These are phyloP conservation scores for Backusella mclennaniae DNA, from an alignment of 192 early-diverging fungal genomes.

Conservation along the genomic window DNA sequence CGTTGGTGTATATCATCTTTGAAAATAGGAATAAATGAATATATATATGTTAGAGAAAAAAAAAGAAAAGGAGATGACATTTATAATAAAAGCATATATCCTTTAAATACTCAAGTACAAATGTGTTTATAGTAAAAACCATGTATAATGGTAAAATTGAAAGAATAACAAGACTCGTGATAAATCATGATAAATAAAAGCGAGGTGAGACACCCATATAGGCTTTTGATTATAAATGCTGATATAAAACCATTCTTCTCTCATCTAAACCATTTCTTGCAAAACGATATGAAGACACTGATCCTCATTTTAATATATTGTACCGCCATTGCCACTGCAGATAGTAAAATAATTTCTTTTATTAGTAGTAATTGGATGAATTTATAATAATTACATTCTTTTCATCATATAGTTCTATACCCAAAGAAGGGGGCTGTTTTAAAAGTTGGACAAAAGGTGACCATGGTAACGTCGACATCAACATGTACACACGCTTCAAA, in stretches of 20 bases:
- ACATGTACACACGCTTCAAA: not conserved
- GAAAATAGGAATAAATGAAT: not conserved
- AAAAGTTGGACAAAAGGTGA: not conserved
- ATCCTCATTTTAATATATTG: not conserved
- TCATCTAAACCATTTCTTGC: not conserved
- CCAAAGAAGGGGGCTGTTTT: not conserved
- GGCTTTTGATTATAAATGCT: not conserved
- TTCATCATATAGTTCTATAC: not conserved
- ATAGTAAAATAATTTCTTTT: not conserved
- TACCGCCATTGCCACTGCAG: not conserved
- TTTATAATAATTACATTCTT: not conserved
- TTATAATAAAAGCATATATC: not conserved
- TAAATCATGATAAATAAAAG: not conserved
- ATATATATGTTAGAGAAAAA: not conserved
- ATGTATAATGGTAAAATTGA: too few relatives aligned
- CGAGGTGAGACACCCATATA: not conserved
- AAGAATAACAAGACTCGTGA: not conserved
- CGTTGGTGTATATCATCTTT: not conserved
- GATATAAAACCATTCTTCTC: not conserved
- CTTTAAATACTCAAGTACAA: not conserved
- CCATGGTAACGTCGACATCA: not conserved
- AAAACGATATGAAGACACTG: not conserved
- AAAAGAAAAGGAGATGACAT: too few relatives aligned
- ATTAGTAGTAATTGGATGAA: not conserved
- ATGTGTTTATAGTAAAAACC: too few relatives aligned